Conservation (phyloP, 345 rosid genomes). For the Luvunga scandens region DNA sequence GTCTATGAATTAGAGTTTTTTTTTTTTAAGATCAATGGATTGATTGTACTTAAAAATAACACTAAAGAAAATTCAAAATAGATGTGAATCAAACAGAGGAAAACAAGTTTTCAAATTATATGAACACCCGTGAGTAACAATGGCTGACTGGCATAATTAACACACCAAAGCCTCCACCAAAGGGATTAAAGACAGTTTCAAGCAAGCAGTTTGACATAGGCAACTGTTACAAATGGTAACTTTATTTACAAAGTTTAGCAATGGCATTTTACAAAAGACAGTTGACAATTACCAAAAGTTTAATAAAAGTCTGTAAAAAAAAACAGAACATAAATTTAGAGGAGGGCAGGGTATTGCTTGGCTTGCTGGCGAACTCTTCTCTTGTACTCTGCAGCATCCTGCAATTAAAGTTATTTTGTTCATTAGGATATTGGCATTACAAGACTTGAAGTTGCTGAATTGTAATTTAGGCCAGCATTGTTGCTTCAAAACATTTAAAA, state of each 20-base stretch:
- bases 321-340: conserved; percentile 22
- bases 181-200: conserved; percentile 8
- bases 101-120: conserved; percentile 5
- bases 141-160: conserved; percentile 11
- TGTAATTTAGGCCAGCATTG: neutral
- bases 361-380: conserved; percentile 86
- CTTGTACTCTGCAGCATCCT: conserved; percentile 85
- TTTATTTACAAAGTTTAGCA: conserved; percentile 23
- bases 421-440: neutral
- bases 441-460: neutral
- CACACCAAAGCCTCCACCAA: conserved; percentile 8
- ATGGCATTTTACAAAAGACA: conserved; percentile 23
- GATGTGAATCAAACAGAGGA: neutral
- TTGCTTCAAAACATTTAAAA: no score
- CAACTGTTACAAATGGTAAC: conserved; percentile 22
- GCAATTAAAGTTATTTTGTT: conserved; percentile 14
- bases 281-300: conserved; percentile 12
- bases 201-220: conserved; percentile 19
- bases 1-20: neutral
- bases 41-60: neutral
- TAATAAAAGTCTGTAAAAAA: neutral
- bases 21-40: neutral
- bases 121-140: conserved; percentile 13
- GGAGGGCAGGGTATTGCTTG: conserved; percentile 76
- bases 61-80: neutral